Conservation (phyloP, 306 rosid genomes). For the Lagenaria siceraria region DNA sequence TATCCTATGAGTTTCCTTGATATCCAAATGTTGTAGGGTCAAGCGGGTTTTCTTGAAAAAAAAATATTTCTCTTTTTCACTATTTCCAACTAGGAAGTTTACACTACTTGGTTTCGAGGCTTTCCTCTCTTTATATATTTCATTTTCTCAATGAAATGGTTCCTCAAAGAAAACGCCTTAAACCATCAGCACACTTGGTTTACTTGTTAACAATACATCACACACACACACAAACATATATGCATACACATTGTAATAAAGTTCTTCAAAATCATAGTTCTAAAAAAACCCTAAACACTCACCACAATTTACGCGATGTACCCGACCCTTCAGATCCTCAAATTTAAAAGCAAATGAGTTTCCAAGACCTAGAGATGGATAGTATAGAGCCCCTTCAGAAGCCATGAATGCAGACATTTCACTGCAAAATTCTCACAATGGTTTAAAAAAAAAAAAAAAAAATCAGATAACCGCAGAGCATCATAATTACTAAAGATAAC, state of each 20-base stretch:
- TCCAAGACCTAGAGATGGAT: conserved; percentile 52
- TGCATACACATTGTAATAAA: neutral
- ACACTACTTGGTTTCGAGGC: neutral
- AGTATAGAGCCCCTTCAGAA: conserved; percentile 43
- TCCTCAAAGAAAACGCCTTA: neutral
- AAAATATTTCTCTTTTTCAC: no score
- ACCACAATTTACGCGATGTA: conserved; percentile 78
- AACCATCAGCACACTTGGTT: neutral
- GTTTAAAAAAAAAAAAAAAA: neutral
- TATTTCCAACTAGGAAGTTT: no score
- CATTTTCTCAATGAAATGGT: neutral
- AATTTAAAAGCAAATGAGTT: conserved; percentile 73
- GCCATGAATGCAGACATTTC: conserved; percentile 63
- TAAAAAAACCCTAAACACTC: conserved; percentile 18
- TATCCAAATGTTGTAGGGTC: no score
- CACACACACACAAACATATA: neutral
- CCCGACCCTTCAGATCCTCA: conserved; percentile 65
- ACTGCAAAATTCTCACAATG: conserved; percentile 30
- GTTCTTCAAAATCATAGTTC: neutral
- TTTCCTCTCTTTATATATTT: neutral
- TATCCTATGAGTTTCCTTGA: no score
- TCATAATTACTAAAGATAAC: neutral
- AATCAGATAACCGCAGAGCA: conserved; percentile 7
- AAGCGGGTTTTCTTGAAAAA: no score
- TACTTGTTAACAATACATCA: neutral